These are phyloP conservation scores for Phalaenopsis aphrodite DNA, from an alignment of 106 monocot species.

Conservation along the genomic window DNA sequence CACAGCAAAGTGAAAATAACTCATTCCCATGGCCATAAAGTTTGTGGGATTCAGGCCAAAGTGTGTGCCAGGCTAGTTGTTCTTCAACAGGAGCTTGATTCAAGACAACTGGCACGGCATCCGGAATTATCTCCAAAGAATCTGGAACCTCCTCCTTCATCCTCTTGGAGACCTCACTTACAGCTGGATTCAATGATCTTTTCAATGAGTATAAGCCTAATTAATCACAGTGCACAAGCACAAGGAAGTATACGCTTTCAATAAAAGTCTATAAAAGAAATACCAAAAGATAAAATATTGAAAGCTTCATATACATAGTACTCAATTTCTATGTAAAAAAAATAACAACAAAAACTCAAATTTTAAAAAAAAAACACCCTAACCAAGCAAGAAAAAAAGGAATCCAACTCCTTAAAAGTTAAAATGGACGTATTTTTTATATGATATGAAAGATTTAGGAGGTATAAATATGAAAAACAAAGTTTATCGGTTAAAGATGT, in stretches of 20 bases:
- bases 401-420: too few relatives aligned
- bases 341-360: too few relatives aligned
- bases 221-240: neutral
- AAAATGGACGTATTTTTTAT: too few relatives aligned
- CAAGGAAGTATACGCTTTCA: neutral
- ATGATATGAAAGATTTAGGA: too few relatives aligned
- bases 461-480: too few relatives aligned
- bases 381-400: too few relatives aligned
- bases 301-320: too few relatives aligned
- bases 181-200: constrained; percentile 34
- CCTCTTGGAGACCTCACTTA: constrained; percentile 18
- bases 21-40: constrained; percentile 99
- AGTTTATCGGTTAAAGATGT: too few relatives aligned
- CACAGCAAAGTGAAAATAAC: constrained; percentile 75
- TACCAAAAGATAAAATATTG: neutral
- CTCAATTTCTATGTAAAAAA: too few relatives aligned
- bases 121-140: constrained; percentile 84
- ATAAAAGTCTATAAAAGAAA: neutral
- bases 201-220: neutral
- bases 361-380: too few relatives aligned
- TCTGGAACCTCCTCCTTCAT: constrained; percentile 28
- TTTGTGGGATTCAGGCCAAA: constrained; percentile 99
- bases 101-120: constrained; percentile 71
- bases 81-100: constrained; percentile 90
- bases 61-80: constrained; percentile 79